Conservation (phyloP, 2,329 filamentous ascomycete genomes). For the Colletotrichum endophyticum region DNA sequence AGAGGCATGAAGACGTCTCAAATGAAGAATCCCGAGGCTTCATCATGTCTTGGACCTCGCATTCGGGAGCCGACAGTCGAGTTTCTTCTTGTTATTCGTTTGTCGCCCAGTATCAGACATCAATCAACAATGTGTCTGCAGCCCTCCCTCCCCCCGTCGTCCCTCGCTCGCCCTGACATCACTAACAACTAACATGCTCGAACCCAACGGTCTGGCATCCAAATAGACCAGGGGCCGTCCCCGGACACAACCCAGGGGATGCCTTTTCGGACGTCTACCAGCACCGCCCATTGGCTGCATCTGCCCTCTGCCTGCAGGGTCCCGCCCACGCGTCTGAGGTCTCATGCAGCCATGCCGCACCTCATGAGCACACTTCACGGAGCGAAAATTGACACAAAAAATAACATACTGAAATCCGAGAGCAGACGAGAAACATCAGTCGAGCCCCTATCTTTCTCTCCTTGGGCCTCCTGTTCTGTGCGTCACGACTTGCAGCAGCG, state of each 20-base stretch:
- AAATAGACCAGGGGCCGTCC: constrained; percentile 3
- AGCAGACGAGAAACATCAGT: not conserved
- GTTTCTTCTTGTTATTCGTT: not conserved
- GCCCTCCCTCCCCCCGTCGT: not conserved
- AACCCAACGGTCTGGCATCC: constrained; percentile 17
- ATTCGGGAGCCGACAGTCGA: not conserved
- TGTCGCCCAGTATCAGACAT: not conserved
- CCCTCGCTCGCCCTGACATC: constrained; percentile 8
- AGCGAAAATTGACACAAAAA: not conserved
- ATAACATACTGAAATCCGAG: not conserved
- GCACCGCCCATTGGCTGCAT: not conserved
- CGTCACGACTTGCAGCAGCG: constrained; percentile 7
- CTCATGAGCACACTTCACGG: not conserved
- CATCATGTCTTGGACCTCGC: not conserved
- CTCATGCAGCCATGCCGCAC: constrained; percentile 3
- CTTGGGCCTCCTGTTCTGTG: constrained; percentile 11
- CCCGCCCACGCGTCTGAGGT: constrained; percentile 19
- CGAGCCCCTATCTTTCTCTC: not conserved
- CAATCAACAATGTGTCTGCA: not conserved
- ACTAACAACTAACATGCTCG: not conserved
- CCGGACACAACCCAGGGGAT: not conserved
- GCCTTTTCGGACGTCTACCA: constrained; percentile 2
- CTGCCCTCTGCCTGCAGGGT: constrained; percentile 16
- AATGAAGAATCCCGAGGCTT: constrained; percentile 13
- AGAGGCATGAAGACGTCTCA: constrained; percentile 18